phyloP scores from a whole-genome alignment of 495 filamentous ascomycete species.

The Xylaria palmicola region DNA sequence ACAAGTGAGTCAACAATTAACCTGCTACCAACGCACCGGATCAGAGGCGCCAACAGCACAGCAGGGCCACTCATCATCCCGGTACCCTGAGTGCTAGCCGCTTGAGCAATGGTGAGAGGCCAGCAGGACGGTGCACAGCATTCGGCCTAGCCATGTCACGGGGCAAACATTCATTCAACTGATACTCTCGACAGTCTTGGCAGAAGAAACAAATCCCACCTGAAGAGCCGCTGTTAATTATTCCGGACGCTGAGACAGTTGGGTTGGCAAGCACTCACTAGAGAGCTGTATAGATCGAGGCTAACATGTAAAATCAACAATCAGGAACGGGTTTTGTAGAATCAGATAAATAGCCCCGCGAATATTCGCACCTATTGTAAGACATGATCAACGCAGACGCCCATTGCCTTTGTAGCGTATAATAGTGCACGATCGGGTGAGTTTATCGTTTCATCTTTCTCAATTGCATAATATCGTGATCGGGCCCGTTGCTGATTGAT shows the following conservation, averaged over 20 bases:
- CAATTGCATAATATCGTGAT: not conserved
- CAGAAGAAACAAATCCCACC: slow-evolving; percentile 1
- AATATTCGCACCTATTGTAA: slow-evolving; percentile 10
- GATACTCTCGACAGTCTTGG: not conserved
- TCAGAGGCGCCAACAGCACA: slow-evolving; percentile 1
- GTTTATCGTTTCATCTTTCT: not conserved
- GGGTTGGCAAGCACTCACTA: not conserved
- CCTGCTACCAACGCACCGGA: slow-evolving; percentile 3
- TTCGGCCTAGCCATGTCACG: not conserved
- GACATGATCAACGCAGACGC: not conserved
- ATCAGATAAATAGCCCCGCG: slow-evolving; percentile 11
- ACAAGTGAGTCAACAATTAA: slow-evolving; percentile 21
- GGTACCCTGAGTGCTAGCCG: not conserved
- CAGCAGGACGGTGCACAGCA: slow-evolving; percentile 8
- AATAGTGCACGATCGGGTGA: not conserved
- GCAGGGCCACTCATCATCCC: not conserved
- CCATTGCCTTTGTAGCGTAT: not conserved
- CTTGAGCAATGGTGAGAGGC: not conserved
- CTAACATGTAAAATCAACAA: slow-evolving; percentile 5
- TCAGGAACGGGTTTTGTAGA: slow-evolving; percentile 13
- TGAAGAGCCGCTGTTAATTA: not conserved
- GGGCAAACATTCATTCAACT: slow-evolving; percentile 14
- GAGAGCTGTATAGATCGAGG: slow-evolving; percentile 4
- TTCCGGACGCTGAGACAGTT: slow-evolving; percentile 10
- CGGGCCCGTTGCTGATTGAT: not conserved